Base-by-base conservation (phyloP, 805 yeast genomes). In the Wickerhamiella occidentalis region DNA sequence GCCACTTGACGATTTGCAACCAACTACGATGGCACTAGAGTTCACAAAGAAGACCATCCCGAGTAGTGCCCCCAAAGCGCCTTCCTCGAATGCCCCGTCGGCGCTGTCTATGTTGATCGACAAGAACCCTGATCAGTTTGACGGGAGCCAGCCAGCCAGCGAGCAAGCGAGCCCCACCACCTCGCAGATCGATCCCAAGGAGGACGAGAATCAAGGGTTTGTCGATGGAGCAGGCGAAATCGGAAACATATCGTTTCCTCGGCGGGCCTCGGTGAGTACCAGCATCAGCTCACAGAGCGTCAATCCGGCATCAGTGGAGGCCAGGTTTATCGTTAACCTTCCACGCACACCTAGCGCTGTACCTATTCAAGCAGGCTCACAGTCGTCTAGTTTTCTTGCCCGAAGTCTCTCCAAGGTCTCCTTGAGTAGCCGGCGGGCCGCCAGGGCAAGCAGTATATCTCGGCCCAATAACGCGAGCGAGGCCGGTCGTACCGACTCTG, bases 261-360 rank as follows among this genome's bases (percentile, higher is more conserved):
- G 62, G n/a, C 56, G 55, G 53, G 57, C 52, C 40, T 51, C 59
- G 18, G 38, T 21, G 8, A 18, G 25, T 21, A 42, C 51, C 17
- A 47, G 58, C 30, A 45, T 52, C n/a, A 6, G 50, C 22, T 51
- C 56, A 11, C 56, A 52, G 21, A 48, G 51, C 26, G 47, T 51
- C 45, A 48, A 45, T 17, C 53, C 57, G 9, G 33, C 51, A 1
- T 54, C 57, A 40, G 62, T 87, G n/a, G 96, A 86, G 61, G 83
- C 94, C 13, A 72, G 95, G 40, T 86, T 87, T 61, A 78, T 87
- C 45, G 82, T 87, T 36, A 83, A 94, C 9, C 78, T 85, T 58
- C 92, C 82, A 53, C 76, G 83, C 48, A 77, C 80, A 59, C 40
- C 64, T 54, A 45, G 56, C 22, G 11, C 37, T 9, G 9, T 11